These are phyloP conservation scores for Polyrhizophydium stewartii DNA, from an alignment of 371 early-diverging fungal species.

Conservation along the genomic window DNA sequence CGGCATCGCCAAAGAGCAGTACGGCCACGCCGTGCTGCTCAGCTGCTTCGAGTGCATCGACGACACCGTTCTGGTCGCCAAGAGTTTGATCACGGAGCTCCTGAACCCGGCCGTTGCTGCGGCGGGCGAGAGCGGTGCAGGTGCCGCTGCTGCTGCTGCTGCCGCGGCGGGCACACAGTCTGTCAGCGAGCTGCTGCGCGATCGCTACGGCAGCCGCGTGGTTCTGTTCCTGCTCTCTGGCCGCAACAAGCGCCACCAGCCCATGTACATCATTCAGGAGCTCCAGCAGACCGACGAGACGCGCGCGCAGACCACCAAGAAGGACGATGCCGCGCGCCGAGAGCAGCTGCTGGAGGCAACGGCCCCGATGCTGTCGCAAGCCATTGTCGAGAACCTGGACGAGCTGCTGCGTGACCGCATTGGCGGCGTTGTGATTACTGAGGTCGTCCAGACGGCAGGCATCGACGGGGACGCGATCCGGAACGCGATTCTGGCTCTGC, in stretches of 20 bases:
- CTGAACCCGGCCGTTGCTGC: slow-evolving; percentile 11
- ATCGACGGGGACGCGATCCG: not conserved
- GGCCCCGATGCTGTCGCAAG: slow-evolving; percentile 6
- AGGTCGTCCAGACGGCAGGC: not conserved
- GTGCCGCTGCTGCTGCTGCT: slow-evolving; percentile 9
- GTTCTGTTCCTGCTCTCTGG: slow-evolving; percentile 26
- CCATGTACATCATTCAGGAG: slow-evolving; percentile 23
- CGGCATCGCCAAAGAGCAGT: slow-evolving; percentile 84
- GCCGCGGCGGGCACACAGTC: not conserved
- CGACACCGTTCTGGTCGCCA: slow-evolving; percentile 86
- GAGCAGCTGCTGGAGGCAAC: slow-evolving; percentile 15
- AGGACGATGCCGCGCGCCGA: slow-evolving; percentile 25
- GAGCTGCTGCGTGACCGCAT: slow-evolving; percentile 14
- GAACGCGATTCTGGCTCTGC: not conserved
- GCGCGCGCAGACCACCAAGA: slow-evolving; percentile 26
- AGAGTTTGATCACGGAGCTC: slow-evolving; percentile 59
- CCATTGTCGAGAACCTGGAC: not conserved
- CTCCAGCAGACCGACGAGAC: slow-evolving; percentile 19
- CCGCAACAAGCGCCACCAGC: slow-evolving; percentile 19
- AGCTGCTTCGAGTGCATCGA: slow-evolving; percentile 84
- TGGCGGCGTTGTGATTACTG: slow-evolving; percentile 8
- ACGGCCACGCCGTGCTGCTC: slow-evolving; percentile 83
- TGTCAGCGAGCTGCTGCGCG: slow-evolving; percentile 13
- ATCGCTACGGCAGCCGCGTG: slow-evolving; percentile 26
- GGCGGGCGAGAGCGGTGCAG: not conserved